Conservation (phyloP, 257 asterid species). For the Scutellaria baicalensis region DNA sequence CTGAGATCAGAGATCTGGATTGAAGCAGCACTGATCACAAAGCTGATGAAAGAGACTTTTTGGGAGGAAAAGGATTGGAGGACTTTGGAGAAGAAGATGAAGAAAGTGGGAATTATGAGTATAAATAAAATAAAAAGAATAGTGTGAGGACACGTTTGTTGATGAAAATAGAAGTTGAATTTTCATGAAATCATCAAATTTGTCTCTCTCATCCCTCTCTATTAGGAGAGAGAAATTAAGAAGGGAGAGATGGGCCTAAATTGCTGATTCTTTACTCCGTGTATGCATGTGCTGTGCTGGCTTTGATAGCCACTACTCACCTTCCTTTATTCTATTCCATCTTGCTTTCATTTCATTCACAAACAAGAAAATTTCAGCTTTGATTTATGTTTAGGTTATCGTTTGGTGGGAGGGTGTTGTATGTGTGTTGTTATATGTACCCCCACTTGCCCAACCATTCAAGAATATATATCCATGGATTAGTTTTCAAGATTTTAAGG, state of each 20-base stretch:
- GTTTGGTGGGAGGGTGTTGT: constrained; percentile 10
- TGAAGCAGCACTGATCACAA: not conserved
- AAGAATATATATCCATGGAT: not conserved
- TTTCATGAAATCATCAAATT: constrained; percentile 23
- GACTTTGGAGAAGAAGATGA: not conserved
- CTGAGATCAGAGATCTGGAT: not conserved
- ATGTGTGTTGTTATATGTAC: not conserved
- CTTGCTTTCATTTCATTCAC: not conserved
- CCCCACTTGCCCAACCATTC: constrained; percentile 16
- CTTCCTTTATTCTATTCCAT: constrained; percentile 1
- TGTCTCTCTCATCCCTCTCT: not conserved
- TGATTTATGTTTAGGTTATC: not conserved
- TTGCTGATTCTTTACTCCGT: constrained; percentile 30
- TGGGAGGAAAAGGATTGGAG: not conserved
- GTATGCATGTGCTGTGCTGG: constrained; percentile 33
- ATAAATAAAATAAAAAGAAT: not conserved
- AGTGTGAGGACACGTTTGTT: constrained; percentile 4
- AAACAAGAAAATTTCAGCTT: not conserved
- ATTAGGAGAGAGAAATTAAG: not conserved
- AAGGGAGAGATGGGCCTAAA: not conserved
- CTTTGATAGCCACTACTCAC: constrained; percentile 30
- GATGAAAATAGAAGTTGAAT: constrained; percentile 3
- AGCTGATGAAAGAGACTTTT: constrained; percentile 6
- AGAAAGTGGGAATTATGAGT: not conserved
- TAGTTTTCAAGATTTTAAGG: not conserved